Evolutionary conservation across 169 alveolate species (phyloP).

Genomic region (Perkinsus olseni): DNA sequence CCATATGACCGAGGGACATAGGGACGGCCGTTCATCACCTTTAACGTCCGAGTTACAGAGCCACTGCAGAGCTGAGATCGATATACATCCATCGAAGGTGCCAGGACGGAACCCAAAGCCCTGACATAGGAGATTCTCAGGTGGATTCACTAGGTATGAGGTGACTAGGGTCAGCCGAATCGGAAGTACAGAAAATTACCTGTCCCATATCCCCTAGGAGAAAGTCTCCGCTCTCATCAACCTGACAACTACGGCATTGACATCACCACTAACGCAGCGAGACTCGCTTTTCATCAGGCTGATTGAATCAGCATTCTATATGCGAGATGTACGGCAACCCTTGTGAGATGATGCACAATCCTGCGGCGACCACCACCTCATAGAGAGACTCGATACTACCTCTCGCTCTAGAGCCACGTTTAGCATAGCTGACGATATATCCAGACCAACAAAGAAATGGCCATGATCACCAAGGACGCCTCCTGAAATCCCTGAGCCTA

Average conservation of each 20-base stretch:
- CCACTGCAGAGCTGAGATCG: conserved; percentile 88
- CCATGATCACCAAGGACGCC: conserved; percentile 69
- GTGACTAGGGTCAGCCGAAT: too few species aligned
- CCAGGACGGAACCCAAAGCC: conserved; percentile 75
- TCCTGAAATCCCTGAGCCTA: conserved; percentile 87
- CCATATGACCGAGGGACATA: background rate
- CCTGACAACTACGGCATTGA: background rate
- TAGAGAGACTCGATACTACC: background rate
- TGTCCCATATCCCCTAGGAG: conserved; percentile 18
- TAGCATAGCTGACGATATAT: conserved; percentile 78
- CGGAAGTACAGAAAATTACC: background rate
- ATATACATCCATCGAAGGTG: conserved; percentile 79
- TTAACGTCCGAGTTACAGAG: conserved; percentile 73
- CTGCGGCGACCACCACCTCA: too few species aligned
- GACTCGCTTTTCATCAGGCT: too few species aligned
- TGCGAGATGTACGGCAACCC: too few species aligned
- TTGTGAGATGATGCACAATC: too few species aligned
- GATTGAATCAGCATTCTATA: too few species aligned
- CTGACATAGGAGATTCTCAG: background rate
- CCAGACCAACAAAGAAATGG: conserved; percentile 84
- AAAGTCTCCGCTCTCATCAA: conserved; percentile 14
- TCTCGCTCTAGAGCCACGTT: conserved; percentile 11
- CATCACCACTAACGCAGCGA: too few species aligned
- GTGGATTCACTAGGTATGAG: too few species aligned
- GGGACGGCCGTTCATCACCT: conserved; percentile 18